A percentile compares a stretch with the other conserved stretches of the same genome.
These are phyloP conservation scores for Pseudocercospora fijiensis DNA, from an alignment of 2,329 filamentous ascomycete species.

Conservation along the genomic window DNA sequence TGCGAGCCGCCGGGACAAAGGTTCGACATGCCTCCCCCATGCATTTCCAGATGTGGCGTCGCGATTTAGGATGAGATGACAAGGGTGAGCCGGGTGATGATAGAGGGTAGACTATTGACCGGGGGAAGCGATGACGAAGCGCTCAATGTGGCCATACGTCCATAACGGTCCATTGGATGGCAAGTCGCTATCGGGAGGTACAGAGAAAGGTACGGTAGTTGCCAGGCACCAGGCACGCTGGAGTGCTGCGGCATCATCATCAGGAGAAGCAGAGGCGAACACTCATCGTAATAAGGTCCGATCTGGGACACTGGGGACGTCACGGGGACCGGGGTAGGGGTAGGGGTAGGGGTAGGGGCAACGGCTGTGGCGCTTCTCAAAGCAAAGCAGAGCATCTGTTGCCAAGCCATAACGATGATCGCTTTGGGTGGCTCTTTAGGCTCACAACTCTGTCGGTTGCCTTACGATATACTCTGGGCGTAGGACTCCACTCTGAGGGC, in stretches of 20 bases:
- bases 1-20: constrained; percentile 4
- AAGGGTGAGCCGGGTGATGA: constrained; percentile 3
- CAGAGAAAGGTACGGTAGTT: not conserved
- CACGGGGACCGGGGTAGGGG: not conserved
- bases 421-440: not conserved
- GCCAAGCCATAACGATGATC: not conserved
- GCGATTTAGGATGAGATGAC: not conserved
- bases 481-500: not conserved
- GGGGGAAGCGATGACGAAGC: constrained; percentile 8
- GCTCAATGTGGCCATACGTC: not conserved
- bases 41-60: constrained; percentile 5
- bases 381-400: not conserved
- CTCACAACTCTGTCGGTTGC: not conserved
- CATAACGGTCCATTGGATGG: not conserved
- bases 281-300: not conserved
- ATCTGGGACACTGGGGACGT: not conserved
- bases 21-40: not conserved
- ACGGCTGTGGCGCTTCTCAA: not conserved
- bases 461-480: not conserved
- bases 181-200: not conserved
- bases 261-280: not conserved
- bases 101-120: constrained; percentile 6
- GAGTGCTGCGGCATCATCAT: not conserved
- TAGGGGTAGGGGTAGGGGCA: too few relatives aligned
- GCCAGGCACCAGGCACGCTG: not conserved